Conservation (phyloP, 768 basidiomycete genomes). For the Suillus sp. region DNA sequence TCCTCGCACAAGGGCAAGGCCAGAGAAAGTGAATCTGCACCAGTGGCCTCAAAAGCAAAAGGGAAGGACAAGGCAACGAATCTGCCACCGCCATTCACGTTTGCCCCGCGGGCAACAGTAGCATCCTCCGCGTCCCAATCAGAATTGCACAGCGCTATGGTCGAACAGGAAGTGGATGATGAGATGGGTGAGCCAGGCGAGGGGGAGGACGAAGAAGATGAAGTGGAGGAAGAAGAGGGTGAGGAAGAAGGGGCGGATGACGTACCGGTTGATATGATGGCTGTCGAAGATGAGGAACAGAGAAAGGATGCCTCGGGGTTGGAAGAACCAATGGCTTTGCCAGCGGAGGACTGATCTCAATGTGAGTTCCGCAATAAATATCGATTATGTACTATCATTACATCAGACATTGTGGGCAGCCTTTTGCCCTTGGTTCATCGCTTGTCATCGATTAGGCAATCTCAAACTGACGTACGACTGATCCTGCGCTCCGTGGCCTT, state of each 20-base stretch:
- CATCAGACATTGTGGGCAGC: not conserved
- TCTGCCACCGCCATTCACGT: slow-evolving; percentile 30
- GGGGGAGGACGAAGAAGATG: slow-evolving; percentile 33
- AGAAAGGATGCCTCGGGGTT: slow-evolving; percentile 34
- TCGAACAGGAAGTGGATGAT: slow-evolving; percentile 29
- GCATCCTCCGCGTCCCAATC: slow-evolving; percentile 32
- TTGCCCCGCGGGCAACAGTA: slow-evolving; percentile 31
- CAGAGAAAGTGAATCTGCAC: slow-evolving; percentile 35
- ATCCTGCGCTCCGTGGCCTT: not conserved
- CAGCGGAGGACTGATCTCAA: not conserved
- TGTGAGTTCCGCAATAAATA: not conserved
- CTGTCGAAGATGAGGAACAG: slow-evolving; percentile 48
- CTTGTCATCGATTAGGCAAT: not conserved
- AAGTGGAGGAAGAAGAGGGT: slow-evolving; percentile 28
- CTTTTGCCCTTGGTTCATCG: not conserved
- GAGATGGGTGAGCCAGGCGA: slow-evolving; percentile 39
- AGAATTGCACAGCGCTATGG: slow-evolving; percentile 23
- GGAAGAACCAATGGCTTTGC: not conserved
- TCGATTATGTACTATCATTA: not conserved
- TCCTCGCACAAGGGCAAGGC: slow-evolving; percentile 32
- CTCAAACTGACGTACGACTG: not conserved
- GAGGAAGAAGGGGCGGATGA: slow-evolving; percentile 43
- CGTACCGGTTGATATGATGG: slow-evolving; percentile 44
- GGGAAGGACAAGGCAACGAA: slow-evolving; percentile 34
- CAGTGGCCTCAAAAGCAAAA: slow-evolving; percentile 29